phyloP scores from a whole-genome alignment of 1,139 yeast species.

The Protomyces inouyei region DNA sequence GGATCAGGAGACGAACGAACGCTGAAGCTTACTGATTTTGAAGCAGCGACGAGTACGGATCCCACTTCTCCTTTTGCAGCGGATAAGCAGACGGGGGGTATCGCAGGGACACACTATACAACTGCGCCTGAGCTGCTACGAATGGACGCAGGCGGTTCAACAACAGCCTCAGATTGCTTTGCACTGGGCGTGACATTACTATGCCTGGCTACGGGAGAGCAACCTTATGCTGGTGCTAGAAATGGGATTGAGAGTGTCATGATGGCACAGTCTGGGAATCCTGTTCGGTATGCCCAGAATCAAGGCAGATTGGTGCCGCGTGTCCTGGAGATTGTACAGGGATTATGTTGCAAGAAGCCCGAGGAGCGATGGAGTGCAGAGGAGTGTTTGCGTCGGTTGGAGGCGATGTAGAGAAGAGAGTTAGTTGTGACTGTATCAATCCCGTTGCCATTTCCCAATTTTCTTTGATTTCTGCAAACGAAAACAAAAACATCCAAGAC shows the following conservation, averaged over 20 bases:
- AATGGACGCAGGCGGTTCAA: neutral
- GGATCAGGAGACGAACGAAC: slow-evolving; percentile 59
- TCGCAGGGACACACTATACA: slow-evolving; percentile 15
- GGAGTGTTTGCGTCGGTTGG: neutral
- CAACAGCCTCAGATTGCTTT: slow-evolving; percentile 4
- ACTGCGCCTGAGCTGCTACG: slow-evolving; percentile 16
- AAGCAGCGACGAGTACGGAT: slow-evolving; percentile 5
- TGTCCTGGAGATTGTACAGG: slow-evolving; percentile 5
- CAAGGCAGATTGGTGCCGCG: neutral
- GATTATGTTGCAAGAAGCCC: slow-evolving; percentile 4
- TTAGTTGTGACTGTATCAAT: no score
- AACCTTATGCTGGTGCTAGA: slow-evolving; percentile 12
- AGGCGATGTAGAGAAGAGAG: no score
- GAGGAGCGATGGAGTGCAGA: slow-evolving; percentile 13
- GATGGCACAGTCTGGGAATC: slow-evolving; percentile 19
- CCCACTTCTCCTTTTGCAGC: neutral
- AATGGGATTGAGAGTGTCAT: slow-evolving; percentile 12
- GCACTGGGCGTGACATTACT: slow-evolving; percentile 16
- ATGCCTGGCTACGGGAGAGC: slow-evolving; percentile 15
- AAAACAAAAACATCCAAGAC: neutral
- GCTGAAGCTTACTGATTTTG: slow-evolving; percentile 91
- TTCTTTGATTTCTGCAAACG: neutral
- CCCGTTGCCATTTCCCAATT: no score
- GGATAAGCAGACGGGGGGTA: neutral
- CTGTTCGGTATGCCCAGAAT: slow-evolving; percentile 2